Evolutionary conservation across 352 stramenopile genomes (phyloP).

Genomic region (Pythium aquatile): DNA sequence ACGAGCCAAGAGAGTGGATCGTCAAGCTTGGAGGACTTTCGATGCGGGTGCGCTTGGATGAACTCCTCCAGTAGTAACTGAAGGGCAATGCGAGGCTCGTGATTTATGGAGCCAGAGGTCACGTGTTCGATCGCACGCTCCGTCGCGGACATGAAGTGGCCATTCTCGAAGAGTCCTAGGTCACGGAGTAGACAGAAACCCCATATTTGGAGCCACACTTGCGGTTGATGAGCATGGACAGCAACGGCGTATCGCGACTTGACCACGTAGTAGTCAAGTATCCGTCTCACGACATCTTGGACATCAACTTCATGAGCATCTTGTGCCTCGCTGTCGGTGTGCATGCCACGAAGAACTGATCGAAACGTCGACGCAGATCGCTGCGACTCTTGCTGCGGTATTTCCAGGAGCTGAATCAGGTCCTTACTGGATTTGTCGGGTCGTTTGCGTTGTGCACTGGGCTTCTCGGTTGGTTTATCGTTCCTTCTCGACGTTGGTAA

Average conservation of each 20-base stretch:
- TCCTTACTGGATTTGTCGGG: not conserved
- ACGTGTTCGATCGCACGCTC: conserved; percentile 30
- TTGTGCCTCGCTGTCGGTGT: not conserved
- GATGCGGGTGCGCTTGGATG: not conserved
- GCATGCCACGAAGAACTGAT: conserved; percentile 12
- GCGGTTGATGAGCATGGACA: not conserved
- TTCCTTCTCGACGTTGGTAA: not conserved
- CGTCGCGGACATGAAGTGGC: conserved; percentile 50
- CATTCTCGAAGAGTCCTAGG: conserved; percentile 53
- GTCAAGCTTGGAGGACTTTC: not conserved
- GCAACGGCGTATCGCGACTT: not conserved
- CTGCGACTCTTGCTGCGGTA: not conserved
- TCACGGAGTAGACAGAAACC: conserved; percentile 52
- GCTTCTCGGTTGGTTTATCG: not conserved
- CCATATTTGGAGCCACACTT: not conserved
- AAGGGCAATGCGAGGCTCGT: conserved; percentile 6
- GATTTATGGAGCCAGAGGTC: conserved; percentile 5
- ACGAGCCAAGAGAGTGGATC: conserved; percentile 18
- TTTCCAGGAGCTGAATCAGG: conserved; percentile 12
- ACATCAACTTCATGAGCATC: not conserved
- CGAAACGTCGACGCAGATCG: conserved; percentile 4
- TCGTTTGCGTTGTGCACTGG: not conserved
- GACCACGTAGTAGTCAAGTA: conserved; percentile 12
- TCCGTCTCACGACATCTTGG: not conserved
- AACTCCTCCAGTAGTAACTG: conserved; percentile 4